phyloP scores from a whole-genome alignment of 768 basidiomycete genomes.

The Lanmaoa rubissima region DNA sequence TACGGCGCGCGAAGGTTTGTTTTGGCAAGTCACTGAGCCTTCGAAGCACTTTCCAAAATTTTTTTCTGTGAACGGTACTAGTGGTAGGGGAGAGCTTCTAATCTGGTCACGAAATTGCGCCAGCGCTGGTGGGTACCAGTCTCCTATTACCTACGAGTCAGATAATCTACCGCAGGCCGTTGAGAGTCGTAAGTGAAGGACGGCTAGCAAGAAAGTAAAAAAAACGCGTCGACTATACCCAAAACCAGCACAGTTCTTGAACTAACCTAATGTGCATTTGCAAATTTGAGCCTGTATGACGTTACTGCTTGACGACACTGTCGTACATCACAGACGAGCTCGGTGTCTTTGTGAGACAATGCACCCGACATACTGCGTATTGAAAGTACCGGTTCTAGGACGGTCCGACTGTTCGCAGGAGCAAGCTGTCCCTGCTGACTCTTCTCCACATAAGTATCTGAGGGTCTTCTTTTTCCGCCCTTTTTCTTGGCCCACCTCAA shows the following conservation, averaged over 20 bases:
- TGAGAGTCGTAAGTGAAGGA: neutral
- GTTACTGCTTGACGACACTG: constrained; percentile 1
- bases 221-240: too few relatives aligned
- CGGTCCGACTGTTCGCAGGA: too few relatives aligned
- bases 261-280: neutral
- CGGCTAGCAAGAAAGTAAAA: too few relatives aligned
- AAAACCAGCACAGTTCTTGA: too few relatives aligned
- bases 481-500: neutral
- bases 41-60: neutral
- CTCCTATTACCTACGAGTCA: too few relatives aligned
- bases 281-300: neutral
- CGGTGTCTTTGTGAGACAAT: too few relatives aligned
- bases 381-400: too few relatives aligned
- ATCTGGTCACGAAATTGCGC: too few relatives aligned
- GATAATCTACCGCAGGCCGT: neutral
- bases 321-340: too few relatives aligned
- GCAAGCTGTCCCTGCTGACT: neutral
- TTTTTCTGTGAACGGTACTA: neutral
- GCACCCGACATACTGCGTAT: too few relatives aligned
- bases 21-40: neutral
- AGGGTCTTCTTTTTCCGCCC: neutral
- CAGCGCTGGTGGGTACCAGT: too few relatives aligned
- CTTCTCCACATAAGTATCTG: neutral
- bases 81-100: too few relatives aligned
- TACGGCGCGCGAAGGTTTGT: neutral